Conservation (phyloP, 495 filamentous ascomycete species). For the Penicillium paradoxum region DNA sequence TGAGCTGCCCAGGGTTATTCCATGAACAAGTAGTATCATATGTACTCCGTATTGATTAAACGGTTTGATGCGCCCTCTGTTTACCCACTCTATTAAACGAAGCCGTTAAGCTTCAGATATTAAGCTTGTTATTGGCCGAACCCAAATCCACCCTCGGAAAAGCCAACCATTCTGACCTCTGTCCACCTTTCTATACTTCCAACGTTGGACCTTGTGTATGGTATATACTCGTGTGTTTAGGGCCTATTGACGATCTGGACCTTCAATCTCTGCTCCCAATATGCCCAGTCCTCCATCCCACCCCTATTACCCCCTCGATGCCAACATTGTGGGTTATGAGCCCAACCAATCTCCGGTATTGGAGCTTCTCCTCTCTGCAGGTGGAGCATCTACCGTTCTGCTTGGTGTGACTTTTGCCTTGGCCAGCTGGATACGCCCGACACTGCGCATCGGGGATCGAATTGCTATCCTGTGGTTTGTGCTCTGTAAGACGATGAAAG, state of each 20-base stretch:
- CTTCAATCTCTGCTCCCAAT: not conserved
- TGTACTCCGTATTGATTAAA: too few relatives aligned
- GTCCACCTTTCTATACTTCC: not conserved
- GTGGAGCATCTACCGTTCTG: slow-evolving; percentile 44
- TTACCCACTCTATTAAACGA: not conserved
- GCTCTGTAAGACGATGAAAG: slow-evolving; percentile 43
- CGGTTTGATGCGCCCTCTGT: too few relatives aligned
- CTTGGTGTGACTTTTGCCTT: slow-evolving; percentile 47
- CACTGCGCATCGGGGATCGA: slow-evolving; percentile 46
- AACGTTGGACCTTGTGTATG: too few relatives aligned
- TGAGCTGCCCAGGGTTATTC: too few relatives aligned
- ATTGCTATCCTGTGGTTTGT: slow-evolving; percentile 64
- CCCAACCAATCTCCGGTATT: slow-evolving; percentile 54
- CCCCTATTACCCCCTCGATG: slow-evolving; percentile 68
- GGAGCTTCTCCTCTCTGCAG: slow-evolving; percentile 50
- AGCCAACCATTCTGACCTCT: not conserved
- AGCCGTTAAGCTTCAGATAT: not conserved
- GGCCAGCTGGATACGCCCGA: slow-evolving; percentile 43
- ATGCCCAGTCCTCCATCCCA: slow-evolving; percentile 39
- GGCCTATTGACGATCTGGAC: not conserved
- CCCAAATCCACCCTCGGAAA: not conserved
- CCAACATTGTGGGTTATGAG: slow-evolving; percentile 55
- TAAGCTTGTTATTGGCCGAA: not conserved
- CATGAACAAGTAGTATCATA: too few relatives aligned
- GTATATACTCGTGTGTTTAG: too few relatives aligned